Conservation (phyloP, 2,329 filamentous ascomycete species). For the Claviceps capensis region DNA sequence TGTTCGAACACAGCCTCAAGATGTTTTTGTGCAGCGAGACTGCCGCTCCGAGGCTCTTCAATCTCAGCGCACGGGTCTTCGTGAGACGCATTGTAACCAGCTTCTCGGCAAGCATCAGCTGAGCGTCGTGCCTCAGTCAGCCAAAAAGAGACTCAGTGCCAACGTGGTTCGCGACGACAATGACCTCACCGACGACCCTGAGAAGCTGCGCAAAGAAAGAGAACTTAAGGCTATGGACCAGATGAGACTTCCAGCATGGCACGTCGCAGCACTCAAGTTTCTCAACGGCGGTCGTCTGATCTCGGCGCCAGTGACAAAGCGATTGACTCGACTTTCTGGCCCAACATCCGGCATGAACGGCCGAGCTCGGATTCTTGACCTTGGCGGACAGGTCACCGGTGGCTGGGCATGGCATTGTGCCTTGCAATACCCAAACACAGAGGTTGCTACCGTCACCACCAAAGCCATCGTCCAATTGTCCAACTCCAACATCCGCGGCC, state of each 20-base stretch:
- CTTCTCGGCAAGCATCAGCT: slow-evolving; percentile 78
- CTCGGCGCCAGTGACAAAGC: slow-evolving; percentile 48
- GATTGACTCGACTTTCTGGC: slow-evolving; percentile 40
- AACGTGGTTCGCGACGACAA: slow-evolving; percentile 64
- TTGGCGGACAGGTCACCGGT: slow-evolving; percentile 71
- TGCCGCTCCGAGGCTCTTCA: slow-evolving; percentile 82
- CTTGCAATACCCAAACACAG: slow-evolving; percentile 68
- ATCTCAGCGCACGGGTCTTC: slow-evolving; percentile 62
- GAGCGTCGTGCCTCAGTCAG: slow-evolving; percentile 51
- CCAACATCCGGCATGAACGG: slow-evolving; percentile 31
- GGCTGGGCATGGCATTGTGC: slow-evolving; percentile 97
- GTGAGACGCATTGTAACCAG: slow-evolving; percentile 61
- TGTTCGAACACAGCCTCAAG: slow-evolving; percentile 49
- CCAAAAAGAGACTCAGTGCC: slow-evolving; percentile 56
- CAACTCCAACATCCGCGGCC: slow-evolving; percentile 66
- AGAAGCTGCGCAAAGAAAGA: slow-evolving; percentile 54
- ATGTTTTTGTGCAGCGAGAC: slow-evolving; percentile 75
- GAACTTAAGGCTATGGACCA: slow-evolving; percentile 70
- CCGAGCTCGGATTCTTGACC: slow-evolving; percentile 62
- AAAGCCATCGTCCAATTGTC: slow-evolving; percentile 56
- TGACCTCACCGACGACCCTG: slow-evolving; percentile 46
- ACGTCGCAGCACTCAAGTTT: slow-evolving; percentile 45
- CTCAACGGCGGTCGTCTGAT: slow-evolving; percentile 53
- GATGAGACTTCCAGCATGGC: slow-evolving; percentile 47
- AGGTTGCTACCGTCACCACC: slow-evolving; percentile 77